phyloP scores from a whole-genome alignment of 2,329 filamentous ascomycete genomes.

The Aspergillus fumigatiaffinis region DNA sequence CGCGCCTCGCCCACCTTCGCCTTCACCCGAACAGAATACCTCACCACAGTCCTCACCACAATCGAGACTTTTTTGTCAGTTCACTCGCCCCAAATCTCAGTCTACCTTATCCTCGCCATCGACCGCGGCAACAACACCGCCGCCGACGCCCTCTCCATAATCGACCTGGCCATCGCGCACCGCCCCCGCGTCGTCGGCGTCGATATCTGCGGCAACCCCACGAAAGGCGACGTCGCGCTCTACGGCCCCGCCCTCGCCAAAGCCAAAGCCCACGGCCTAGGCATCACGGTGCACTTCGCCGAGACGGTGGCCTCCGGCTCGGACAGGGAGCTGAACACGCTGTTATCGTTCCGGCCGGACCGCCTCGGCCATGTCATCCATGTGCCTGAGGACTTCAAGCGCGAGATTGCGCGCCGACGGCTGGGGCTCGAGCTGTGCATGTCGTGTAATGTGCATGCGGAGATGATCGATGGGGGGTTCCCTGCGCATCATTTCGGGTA shows the following conservation, averaged over 20 bases:
- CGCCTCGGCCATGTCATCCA: conserved; percentile 77
- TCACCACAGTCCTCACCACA: conserved; percentile 62
- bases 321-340: conserved; percentile 56
- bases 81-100: conserved; percentile 48
- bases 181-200: conserved; percentile 60
- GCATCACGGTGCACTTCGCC: conserved; percentile 73
- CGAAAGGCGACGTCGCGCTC: conserved; percentile 55
- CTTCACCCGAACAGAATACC: conserved; percentile 61
- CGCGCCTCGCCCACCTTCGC: conserved; percentile 53
- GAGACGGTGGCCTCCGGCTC: conserved; percentile 59
- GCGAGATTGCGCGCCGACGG: conserved; percentile 50
- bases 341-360: conserved; percentile 64
- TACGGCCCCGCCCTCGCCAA: conserved; percentile 56
- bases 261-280: conserved; percentile 55
- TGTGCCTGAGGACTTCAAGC: conserved; percentile 58
- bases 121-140: conserved; percentile 62
- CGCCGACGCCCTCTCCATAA: conserved; percentile 58
- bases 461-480: conserved; percentile 64
- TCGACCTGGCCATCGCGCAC: conserved; percentile 60
- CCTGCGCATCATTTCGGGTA: conserved; percentile 72
- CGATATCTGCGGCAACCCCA: conserved; percentile 75
- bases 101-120: conserved; percentile 68
- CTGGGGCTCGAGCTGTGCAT: conserved; percentile 73
- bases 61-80: conserved; percentile 51
- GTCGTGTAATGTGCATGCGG: conserved; percentile 75